A percentile compares a stretch with the other conserved stretches of the same genome.
Evolutionary conservation across 805 yeast genomes (phyloP).

Genomic region (Starmerella etchellsii): DNA sequence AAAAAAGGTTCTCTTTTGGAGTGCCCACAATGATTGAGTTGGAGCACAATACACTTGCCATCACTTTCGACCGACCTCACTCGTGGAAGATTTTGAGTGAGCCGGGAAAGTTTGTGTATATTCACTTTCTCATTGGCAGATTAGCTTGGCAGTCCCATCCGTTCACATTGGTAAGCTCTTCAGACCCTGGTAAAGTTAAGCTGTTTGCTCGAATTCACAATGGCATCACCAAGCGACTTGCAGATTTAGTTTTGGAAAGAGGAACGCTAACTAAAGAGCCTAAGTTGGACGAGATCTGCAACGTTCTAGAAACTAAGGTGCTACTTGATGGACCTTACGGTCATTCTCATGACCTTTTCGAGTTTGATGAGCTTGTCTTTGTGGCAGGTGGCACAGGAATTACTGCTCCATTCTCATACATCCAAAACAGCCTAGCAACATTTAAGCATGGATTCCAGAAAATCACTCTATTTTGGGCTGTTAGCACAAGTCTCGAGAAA

Average conservation of each 20-base stretch:
- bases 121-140: constrained; percentile 37
- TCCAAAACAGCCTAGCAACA: constrained; percentile 24
- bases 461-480: constrained; percentile 14
- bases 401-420: constrained; percentile 31
- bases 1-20: neutral
- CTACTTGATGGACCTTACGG: constrained; percentile 64
- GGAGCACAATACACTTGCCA: constrained; percentile 18
- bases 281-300: constrained; percentile 5
- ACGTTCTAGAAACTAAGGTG: constrained; percentile 8
- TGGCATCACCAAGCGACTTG: constrained; percentile 38
- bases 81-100: constrained; percentile 19
- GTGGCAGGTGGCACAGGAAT: constrained; percentile 69
- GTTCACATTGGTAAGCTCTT: constrained; percentile 34
- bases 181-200: constrained; percentile 16
- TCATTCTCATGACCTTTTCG: constrained; percentile 34
- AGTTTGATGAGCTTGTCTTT: constrained; percentile 43
- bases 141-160: constrained; percentile 66
- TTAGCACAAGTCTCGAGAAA: constrained; percentile 8
- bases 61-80: constrained; percentile 29
- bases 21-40: constrained; percentile 4
- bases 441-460: constrained; percentile 22
- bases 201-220: constrained; percentile 28
- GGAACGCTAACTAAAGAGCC: neutral
- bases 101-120: constrained; percentile 46
- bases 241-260: neutral